Evolutionary conservation across 2,329 filamentous ascomycete species (phyloP), one percentile per base, ranked within the genome.

Genomic region (Nothophoma quercina): DNA sequence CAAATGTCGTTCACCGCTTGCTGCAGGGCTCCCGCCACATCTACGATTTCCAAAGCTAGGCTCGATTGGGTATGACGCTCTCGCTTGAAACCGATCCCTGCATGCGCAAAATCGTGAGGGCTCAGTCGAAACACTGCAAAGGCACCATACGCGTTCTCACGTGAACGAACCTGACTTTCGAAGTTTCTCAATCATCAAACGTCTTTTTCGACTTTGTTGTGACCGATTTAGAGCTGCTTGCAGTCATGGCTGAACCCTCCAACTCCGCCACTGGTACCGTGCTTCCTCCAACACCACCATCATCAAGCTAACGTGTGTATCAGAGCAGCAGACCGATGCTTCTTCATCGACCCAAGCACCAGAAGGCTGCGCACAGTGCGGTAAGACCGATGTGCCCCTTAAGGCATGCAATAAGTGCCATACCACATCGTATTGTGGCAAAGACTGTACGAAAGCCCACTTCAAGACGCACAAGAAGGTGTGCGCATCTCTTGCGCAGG

Each of bases 401-500:
- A 76, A 74, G 51, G 64, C 71, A 35, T 77, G 75, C 59, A 68
- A 63, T 15, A 71, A 72, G 48, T 77, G 75, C 56, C 72, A 77
- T 51, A 74, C 67, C 44, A 67, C 71, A 12, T 46, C 55, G 6
- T 77, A 77, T 59, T 77, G 75, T 60, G 70, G 64, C 7, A 72
- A 75, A 18, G 72, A 77, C 23, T 77, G 74, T 62, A 73, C 74
- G 49, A 77, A 76, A 56, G 69, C 70, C 18, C 64, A 67, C 23
- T 70, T 69, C 56, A 76, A 76, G 49, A 56, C 65, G 33, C 75
- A 77, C 60, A 77, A 77, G 64, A 76, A 75, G 52, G 65, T 68
- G 26, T 77, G 75, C 55, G 69, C 73, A 5, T 57, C 56, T 3
- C 59, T 73, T 16, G 74, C 74, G 10, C 74, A 77, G 50, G 73